Evolutionary conservation across 495 filamentous ascomycete species (phyloP), one percentile per base, ranked within the genome.

Genomic region (Aspergillus incahuasiensis): DNA sequence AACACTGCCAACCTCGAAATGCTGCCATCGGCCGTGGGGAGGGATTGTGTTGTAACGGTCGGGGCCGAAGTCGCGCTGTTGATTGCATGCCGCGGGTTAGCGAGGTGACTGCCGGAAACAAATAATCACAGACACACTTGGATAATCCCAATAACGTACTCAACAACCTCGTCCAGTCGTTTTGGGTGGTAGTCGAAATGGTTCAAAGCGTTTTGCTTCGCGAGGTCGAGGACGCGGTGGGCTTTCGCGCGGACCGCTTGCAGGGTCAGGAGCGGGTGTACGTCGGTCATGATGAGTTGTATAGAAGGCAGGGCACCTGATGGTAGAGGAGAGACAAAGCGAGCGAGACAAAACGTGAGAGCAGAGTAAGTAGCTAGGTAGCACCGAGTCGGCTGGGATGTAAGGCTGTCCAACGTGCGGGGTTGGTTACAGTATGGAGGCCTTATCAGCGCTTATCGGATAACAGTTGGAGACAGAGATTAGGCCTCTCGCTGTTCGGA

Each of bases 1-100:
- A 7, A 82, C 76, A 0, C 85, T 88, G n/a, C 91, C 91, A 50
- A 92, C 84, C 46, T 88, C 85, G 62, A 96, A 96, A 65, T 96
- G 91, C 69, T 96, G 91, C 83, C 91, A 91, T 30, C 91, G 80
- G 46, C 91, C 91, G 65, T 95, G 90, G 11, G 86, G 83, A 3
- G 91, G 91, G 34, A 75, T 75, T 1, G 56, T 48, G 41, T 80
- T 52, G 58, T 78, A 83, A 38, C 53, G 61, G 58, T 81, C 72
- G 0, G 80, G 79, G 20, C 76, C 79, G 56, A 76, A 82, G 62
- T 83, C 80, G 48, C 80, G 70, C 80, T 82, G 9, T 51, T n/a
- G n/a, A n/a, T n/a, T 6, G 21, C 16, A 42, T 1, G 8, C 3
- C 4, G 25, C 8, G 8, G 8, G 21, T 40, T 46, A 44, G 6